Evolutionary conservation across 192 early-diverging fungal genomes (phyloP), one percentile per base, ranked within the genome.

Genomic region (Oehlia diaphana): DNA sequence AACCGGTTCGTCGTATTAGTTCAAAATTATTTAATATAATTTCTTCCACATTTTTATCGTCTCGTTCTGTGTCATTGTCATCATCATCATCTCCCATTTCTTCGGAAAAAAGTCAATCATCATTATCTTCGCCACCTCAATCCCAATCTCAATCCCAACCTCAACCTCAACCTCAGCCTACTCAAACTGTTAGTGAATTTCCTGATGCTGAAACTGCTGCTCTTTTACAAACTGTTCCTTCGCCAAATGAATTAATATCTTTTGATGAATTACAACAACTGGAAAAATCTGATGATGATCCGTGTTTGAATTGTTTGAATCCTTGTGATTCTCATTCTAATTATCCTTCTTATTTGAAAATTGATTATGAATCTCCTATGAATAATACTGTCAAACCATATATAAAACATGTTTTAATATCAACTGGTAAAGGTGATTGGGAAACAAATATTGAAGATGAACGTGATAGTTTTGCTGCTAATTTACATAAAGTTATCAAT

Each of bases 371-470:
- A 9, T 26, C 80, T 0, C 76, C 84, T 5, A 76, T 91, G n/a
- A 66, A 88, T 37, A 81, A 87, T 33, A 84, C 88, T 13, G 87
- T 85, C 58, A 85, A 84, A 62, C 88, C 90, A 0, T 91, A 91
- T 65, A 77, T 82, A 9, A 86, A 87, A 26, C 90, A 91, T 77
- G 83, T 91, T 66, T 66, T 89, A 74, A 91, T 91, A 53, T 83
- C 86, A 14, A 91, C 90, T 0, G 90, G 87, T 1, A 58, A 84
- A 63, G 78, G 78, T 7, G 88, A 91, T 63, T 91, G 90, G 90
- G 63, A 74, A 0, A 78, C 81, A 2, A 61, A 73, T 23, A 91
- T 91, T 63, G 87, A 89, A 67, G 87, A 89, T 16, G 90, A 89
- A 37, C 74, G 77, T 13, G 83, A 69, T 9, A 84, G 81, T 2